Base-by-base conservation (phyloP, 345 rosid species). In the Gossypium anomalum region DNA sequence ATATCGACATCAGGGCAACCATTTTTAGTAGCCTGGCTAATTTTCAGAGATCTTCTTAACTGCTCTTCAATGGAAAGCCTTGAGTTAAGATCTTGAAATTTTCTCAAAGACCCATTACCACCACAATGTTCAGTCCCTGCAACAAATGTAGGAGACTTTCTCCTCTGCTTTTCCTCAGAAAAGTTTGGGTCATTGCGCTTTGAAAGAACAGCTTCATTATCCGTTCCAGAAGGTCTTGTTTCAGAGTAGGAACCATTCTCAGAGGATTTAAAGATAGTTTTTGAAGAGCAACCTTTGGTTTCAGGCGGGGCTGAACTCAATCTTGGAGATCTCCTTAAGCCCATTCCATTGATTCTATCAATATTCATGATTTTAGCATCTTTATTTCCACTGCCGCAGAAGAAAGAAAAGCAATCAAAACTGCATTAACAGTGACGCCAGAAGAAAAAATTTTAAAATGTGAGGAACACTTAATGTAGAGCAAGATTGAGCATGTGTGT, bases 71-170 rank as follows among this genome's bases (percentile, higher is more conserved):
- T 34, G 25, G 66, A 76, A 17, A 75, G 3, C 19, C 67, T 62
- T 23, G 59, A 70, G 65, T 56, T 74, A 41, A 41, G 47, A 25
- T 25, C 61, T 55, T 68, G 53, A 75, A 60, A 43, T 51, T 44
- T 75, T 47, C 65, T 77, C n/a, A 64, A 27, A 75, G 57, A 59
- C n/a, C 70, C 80, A 23, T 49, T 72, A 53, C 47, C 66, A 23
- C 51, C 59, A 69, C 22, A 71, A 72, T 70, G 64, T 68, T 70
- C 81, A 29, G 74, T 48, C 68, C 52, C 83, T 60, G 25, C 70
- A 9, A 44, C 49, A 60, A 76, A 78, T 23, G 83, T 79, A 11
- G 83, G 80, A 69, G 87, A 84, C 74, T 67, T 80, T 77, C 82
- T 84, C 47, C 23, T 57, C 4, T 22, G 66, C 69, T 66, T 67